Evolutionary conservation across 768 basidiomycete genomes (phyloP), one percentile per base, ranked within the genome.

Genomic region (Brasilioporus rufonigricans): DNA sequence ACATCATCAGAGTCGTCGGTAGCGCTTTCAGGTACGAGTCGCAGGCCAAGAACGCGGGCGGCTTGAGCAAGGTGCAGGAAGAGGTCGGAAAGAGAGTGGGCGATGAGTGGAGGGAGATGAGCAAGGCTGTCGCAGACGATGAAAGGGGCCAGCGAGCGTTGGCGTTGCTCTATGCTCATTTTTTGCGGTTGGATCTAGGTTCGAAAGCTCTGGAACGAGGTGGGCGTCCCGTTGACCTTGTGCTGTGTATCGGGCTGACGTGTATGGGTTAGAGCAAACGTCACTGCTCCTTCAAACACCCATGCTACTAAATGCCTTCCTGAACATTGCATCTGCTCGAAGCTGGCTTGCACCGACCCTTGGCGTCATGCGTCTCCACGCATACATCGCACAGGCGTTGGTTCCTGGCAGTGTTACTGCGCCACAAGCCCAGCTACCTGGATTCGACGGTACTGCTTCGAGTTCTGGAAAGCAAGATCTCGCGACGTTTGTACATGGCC

Each of bases 271-370:
- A 93, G 94, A 88, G 53, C 92, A 92, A 80, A 74, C 76, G 11
- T 64, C 77, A 21, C 65, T 95, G 14, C 77, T 98, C 2, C 79
- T 92, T 1, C 85, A 85, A 62, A 81, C 82, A 0, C 92, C 91
- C 5, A 68, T 79, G 14, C 73, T 96, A 5, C 80, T 96, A 27
- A 89, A 80, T 44, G 91, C 93, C 0, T 76, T 98, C 24, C 80
- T 95, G 50, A 88, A 83, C 61, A 90, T 97, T 58, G 80, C 89
- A 0, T 80, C 90, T 19, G 81, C 94, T 0, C 91, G 93, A 59
- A 93, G 85, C 65, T 99, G 95, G 95, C 83, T 98, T 10, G 65
- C 80, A 5, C 87, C 93, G 1, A 86, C 91, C 0, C 74, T 95
- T 35, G 75, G 81, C 29, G 77, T 86, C 62, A 89, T 97, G 83